These are phyloP conservation scores for Ganoderma resinaceum DNA, from an alignment of 1,284 basidiomycete species.

Conservation along the genomic window DNA sequence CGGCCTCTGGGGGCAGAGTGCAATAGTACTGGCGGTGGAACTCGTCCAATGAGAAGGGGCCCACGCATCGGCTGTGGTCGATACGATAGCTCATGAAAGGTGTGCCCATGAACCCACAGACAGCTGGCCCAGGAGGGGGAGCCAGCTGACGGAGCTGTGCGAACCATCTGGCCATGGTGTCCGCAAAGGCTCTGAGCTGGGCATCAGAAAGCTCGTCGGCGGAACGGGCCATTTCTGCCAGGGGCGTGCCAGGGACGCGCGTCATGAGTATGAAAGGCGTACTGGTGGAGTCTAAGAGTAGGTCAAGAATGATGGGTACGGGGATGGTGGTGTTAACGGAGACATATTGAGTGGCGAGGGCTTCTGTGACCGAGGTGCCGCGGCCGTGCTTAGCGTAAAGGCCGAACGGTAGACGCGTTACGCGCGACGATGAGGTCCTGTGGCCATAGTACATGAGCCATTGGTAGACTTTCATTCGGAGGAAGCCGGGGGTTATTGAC, in stretches of 20 bases:
- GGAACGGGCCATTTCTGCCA: background rate
- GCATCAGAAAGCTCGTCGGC: background rate
- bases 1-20: background rate
- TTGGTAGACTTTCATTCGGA: background rate
- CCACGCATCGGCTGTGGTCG: conserved; percentile 17
- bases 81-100: conserved; percentile 17
- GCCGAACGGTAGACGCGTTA: background rate
- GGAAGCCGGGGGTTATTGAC: background rate
- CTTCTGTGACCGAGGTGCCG: background rate
- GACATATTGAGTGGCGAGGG: conserved; percentile 20
- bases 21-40: background rate
- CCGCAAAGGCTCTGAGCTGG: background rate
- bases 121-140: conserved; percentile 12
- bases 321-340: conserved; percentile 25
- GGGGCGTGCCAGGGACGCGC: background rate
- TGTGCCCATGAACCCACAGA: conserved; percentile 21
- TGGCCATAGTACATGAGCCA: background rate
- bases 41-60: conserved; percentile 3
- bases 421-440: background rate
- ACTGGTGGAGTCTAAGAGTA: conserved; percentile 5
- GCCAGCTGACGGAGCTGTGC: conserved; percentile 18
- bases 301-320: conserved; percentile 26
- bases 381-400: background rate
- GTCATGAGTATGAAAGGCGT: background rate
- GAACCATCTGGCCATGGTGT: conserved; percentile 4